These are phyloP conservation scores for Leccinum fallax DNA, from an alignment of 1,284 basidiomycete species.

Conservation along the genomic window DNA sequence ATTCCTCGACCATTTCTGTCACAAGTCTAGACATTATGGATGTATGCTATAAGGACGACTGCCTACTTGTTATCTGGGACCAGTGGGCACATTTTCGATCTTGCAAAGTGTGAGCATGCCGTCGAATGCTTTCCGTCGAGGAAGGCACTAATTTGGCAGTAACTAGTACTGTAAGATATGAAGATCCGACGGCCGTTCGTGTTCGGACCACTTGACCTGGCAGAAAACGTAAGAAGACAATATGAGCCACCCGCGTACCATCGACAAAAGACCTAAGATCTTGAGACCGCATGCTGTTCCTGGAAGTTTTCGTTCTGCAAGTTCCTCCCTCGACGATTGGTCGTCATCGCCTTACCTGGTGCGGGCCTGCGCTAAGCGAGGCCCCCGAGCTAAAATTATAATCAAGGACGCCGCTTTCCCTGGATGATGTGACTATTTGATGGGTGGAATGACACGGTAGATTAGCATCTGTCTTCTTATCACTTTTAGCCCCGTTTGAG, in stretches of 20 bases:
- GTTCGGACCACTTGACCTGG: background rate
- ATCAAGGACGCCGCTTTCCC: background rate
- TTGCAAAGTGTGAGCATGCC: constrained; percentile 88
- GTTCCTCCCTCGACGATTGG: too few relatives aligned
- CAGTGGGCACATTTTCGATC: constrained; percentile 93
- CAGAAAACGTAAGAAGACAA: background rate
- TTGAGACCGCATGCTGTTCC: background rate
- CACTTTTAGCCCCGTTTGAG: background rate
- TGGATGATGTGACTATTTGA: background rate
- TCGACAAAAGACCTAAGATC: background rate
- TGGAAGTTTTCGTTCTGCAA: background rate
- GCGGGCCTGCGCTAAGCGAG: background rate
- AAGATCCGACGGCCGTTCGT: background rate
- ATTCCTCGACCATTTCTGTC: constrained; percentile 28
- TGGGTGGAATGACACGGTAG: background rate
- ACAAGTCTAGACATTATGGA: background rate
- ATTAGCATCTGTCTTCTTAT: background rate
- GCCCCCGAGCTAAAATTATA: background rate
- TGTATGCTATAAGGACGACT: background rate
- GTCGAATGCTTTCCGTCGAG: constrained; percentile 87
- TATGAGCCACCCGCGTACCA: background rate
- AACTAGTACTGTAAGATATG: background rate
- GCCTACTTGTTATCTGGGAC: constrained; percentile 77
- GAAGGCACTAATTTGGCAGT: constrained; percentile 63
- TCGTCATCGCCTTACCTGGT: background rate